phyloP scores from a whole-genome alignment of 345 rosid genomes.

The Ceriops decandra region DNA sequence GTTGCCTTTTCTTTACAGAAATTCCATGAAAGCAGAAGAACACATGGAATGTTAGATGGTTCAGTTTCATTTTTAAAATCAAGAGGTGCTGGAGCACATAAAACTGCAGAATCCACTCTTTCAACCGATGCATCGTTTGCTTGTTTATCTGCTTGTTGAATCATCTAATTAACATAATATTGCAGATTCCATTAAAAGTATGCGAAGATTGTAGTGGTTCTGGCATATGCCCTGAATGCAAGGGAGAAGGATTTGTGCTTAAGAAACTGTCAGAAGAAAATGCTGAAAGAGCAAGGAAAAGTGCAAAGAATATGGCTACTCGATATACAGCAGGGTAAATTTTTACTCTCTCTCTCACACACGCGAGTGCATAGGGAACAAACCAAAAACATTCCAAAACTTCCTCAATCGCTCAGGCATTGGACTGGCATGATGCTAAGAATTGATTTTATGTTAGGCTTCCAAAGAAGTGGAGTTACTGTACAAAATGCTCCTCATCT shows the following conservation, averaged over 20 bases:
- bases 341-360: neutral
- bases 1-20: too few species aligned
- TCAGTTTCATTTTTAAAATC: neutral
- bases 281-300: slow-evolving; percentile 74
- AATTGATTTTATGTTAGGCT: slow-evolving; percentile 46
- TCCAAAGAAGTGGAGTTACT: slow-evolving; percentile 98
- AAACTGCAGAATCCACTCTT: neutral
- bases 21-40: neutral
- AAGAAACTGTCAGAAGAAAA: slow-evolving; percentile 66
- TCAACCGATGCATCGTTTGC: neutral
- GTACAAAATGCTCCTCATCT: slow-evolving; percentile 82
- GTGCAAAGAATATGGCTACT: slow-evolving; percentile 78
- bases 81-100: neutral
- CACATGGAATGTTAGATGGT: neutral
- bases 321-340: slow-evolving; percentile 91
- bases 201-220: slow-evolving; percentile 80
- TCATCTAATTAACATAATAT: slow-evolving; percentile 1
- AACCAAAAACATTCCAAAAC: neutral
- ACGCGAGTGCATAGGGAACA: neutral
- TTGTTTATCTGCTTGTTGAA: neutral
- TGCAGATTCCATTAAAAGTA: slow-evolving; percentile 54
- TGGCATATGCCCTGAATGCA: slow-evolving; percentile 85
- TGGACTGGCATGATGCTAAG: neutral
- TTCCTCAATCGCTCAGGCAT: neutral
- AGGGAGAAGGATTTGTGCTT: slow-evolving; percentile 83